Conservation (phyloP, 257 asterid genomes). For the Avicennia marina region DNA sequence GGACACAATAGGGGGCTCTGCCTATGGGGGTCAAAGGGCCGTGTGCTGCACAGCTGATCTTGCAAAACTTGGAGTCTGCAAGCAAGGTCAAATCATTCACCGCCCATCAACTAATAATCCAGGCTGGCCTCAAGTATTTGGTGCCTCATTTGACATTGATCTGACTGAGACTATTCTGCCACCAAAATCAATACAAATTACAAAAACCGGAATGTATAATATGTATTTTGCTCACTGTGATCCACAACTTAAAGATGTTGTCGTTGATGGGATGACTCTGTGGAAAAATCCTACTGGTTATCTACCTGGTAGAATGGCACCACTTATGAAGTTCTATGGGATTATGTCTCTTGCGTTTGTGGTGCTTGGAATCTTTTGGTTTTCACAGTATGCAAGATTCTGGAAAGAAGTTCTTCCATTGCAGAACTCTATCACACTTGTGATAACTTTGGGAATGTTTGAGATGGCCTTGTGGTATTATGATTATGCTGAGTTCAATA, state of each 20-base stretch:
- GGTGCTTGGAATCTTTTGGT: slow-evolving; percentile 86
- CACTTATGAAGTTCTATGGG: slow-evolving; percentile 81
- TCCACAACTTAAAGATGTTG: slow-evolving; percentile 61
- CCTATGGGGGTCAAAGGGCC: slow-evolving; percentile 75
- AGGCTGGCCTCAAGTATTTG: slow-evolving; percentile 88
- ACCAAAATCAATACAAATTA: slow-evolving; percentile 62
- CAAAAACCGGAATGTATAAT: slow-evolving; percentile 92
- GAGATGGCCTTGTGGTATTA: slow-evolving; percentile 97
- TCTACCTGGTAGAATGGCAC: slow-evolving; percentile 99
- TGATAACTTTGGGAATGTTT: slow-evolving; percentile 86
- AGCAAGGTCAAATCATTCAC: slow-evolving; percentile 54
- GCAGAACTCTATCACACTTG: slow-evolving; percentile 84
- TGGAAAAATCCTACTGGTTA: slow-evolving; percentile 97
- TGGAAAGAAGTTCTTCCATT: slow-evolving; percentile 91
- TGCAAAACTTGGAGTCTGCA: slow-evolving; percentile 74
- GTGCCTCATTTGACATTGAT: slow-evolving; percentile 60
- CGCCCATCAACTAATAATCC: slow-evolving; percentile 74
- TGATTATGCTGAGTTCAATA: slow-evolving; percentile 88
- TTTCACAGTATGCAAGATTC: slow-evolving; percentile 82
- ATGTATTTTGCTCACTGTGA: slow-evolving; percentile 91
- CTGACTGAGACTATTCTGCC: slow-evolving; percentile 44
- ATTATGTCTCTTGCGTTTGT: slow-evolving; percentile 86
- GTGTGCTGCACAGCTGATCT: slow-evolving; percentile 66
- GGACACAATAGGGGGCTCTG: slow-evolving; percentile 69
- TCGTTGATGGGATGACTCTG: slow-evolving; percentile 72